Base-by-base conservation (phyloP, 257 asterid species). In the Marsdenia floribunda region DNA sequence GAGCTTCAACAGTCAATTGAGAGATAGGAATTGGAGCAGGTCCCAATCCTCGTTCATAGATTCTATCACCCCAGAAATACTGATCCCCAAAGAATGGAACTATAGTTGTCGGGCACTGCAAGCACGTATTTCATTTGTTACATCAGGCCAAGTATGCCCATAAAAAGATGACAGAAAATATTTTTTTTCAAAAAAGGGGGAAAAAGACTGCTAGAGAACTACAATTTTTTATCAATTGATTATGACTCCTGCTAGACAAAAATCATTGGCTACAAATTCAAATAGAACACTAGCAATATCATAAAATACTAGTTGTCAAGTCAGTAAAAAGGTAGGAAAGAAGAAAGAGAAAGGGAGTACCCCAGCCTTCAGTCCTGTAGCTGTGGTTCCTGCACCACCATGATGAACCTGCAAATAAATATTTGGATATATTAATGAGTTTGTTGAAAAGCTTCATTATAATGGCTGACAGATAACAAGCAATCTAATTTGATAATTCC, bases 331-430 rank as follows among this genome's bases (percentile, higher is more conserved):
- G 29, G 13, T 21, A 59, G 21, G 1, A 40, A 58, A 40, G 50
- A 24, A 26, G 40, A 42, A 53, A 7, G 15, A 57, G 26, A 69
- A 52, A 72, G 72, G 60, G 33, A 49, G 76, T 89, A 95, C 98
- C 96, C 98, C 99, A 29, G 99, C 94, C 84, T 86, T 87, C 70
- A 95, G 87, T 76, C 99, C 99, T 2, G 93, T 86, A 21, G 99
- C 98, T 58, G 99, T 95, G 67, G 99, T 95, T 78, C 99, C 99
- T 82, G 99, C 97, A 64, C 99, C 99, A 50, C 99, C 99, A 13
- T 94, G 99, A 81, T 94, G 99, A 84, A 95, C 93, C 99, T 95
- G 81, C 75, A 82, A 18, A 59, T 74, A 73, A 61, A 38, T 79
- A 73, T 60, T 77, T 61, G 7, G 42, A 46, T 44, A 47, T 8